Evolutionary conservation across 2,329 filamentous ascomycete genomes (phyloP).

Genomic region (Phyllosticta citribraziliensis): DNA sequence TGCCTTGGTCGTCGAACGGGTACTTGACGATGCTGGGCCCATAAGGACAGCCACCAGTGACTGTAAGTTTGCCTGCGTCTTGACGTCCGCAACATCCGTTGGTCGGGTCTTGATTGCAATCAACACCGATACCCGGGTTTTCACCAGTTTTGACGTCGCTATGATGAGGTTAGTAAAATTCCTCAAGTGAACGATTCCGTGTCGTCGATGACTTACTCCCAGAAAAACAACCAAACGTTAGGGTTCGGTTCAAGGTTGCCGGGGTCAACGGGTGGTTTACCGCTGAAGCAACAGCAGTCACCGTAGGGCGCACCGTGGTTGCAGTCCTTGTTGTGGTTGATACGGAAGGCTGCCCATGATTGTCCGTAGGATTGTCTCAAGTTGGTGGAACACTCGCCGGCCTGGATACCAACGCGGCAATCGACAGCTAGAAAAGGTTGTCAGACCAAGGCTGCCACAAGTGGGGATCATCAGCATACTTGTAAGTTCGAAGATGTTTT

Average conservation of each 20-base stretch:
- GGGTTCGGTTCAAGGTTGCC: not conserved
- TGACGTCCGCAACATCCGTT: not conserved
- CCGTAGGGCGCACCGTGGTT: not conserved
- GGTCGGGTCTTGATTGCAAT: not conserved
- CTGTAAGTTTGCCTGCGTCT: not conserved
- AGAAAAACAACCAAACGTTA: not conserved
- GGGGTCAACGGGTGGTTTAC: not conserved
- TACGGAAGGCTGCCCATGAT: not conserved
- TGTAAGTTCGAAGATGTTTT: not conserved
- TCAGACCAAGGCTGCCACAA: not conserved
- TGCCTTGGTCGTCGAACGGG: no score
- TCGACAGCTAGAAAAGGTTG: not conserved
- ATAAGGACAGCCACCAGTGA: not conserved
- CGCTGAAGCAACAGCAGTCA: not conserved
- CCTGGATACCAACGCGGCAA: not conserved
- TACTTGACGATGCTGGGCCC: no score
- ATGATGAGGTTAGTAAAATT: no score
- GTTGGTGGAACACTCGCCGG: not conserved
- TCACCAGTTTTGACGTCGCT: not conserved
- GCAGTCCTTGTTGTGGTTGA: not conserved
- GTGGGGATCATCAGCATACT: not conserved
- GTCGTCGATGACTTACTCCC: no score
- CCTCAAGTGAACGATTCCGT: no score
- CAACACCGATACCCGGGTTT: not conserved
- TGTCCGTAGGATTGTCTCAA: not conserved